Conservation (phyloP, 495 filamentous ascomycete genomes). For the Talaromyces liani region DNA sequence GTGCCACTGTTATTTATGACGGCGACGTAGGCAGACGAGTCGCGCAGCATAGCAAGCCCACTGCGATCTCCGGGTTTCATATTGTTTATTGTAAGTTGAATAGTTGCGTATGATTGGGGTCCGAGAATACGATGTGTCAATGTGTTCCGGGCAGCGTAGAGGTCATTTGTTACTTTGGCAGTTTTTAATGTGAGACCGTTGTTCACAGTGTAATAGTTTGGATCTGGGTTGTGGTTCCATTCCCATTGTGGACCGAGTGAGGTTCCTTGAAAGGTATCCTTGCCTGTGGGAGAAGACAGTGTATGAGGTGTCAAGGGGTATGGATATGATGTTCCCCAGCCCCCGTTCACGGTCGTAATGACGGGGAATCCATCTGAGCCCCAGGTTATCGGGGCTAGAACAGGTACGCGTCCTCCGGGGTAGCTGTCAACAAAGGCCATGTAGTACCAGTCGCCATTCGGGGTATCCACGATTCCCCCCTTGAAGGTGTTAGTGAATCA, state of each 20-base stretch:
- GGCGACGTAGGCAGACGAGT: slow-evolving; percentile 45
- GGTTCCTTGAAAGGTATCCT: slow-evolving; percentile 34
- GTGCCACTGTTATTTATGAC: slow-evolving; percentile 22
- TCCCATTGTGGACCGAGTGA: slow-evolving; percentile 42
- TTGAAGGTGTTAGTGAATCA: not conserved
- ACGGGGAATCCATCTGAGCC: slow-evolving; percentile 41
- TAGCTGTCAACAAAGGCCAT: slow-evolving; percentile 49
- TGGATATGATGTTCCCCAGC: slow-evolving; percentile 39
- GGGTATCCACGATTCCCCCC: slow-evolving; percentile 47
- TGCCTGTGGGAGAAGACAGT: slow-evolving; percentile 3
- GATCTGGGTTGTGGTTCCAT: slow-evolving; percentile 57
- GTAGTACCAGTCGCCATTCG: slow-evolving; percentile 49
- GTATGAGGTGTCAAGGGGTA: slow-evolving; percentile 22
- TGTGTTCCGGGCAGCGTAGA: slow-evolving; percentile 49
- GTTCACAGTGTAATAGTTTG: slow-evolving; percentile 16
- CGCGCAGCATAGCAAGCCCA: slow-evolving; percentile 44
- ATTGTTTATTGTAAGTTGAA: slow-evolving; percentile 34
- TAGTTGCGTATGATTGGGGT: slow-evolving; percentile 35
- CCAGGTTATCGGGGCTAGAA: slow-evolving; percentile 47
- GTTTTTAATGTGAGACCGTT: slow-evolving; percentile 38
- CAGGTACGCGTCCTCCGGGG: slow-evolving; percentile 49
- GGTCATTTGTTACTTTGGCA: slow-evolving; percentile 42
- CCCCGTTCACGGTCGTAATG: slow-evolving; percentile 24
- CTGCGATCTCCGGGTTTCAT: slow-evolving; percentile 46
- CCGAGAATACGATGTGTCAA: slow-evolving; percentile 48